phyloP scores from a whole-genome alignment of 2,329 filamentous ascomycete species.

The Alternaria solani region DNA sequence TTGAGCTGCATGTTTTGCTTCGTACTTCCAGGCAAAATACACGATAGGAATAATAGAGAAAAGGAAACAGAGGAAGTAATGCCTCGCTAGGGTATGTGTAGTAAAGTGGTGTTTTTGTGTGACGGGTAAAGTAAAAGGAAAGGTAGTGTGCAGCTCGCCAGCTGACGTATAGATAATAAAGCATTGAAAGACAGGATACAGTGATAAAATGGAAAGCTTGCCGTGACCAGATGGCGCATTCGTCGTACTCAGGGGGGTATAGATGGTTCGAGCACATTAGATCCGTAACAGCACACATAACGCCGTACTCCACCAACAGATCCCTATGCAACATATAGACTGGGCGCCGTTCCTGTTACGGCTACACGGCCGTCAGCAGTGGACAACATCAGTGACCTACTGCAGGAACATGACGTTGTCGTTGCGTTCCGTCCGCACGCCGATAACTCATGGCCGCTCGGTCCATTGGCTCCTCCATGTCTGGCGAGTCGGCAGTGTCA shows the following conservation, averaged over 20 bases:
- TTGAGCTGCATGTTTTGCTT: neutral
- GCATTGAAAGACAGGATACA: neutral
- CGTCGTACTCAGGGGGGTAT: constrained; percentile 29
- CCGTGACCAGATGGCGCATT: constrained; percentile 21
- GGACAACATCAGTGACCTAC: constrained; percentile 33
- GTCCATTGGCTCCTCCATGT: constrained; percentile 53
- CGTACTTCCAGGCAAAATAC: constrained; percentile 1
- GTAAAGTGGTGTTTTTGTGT: constrained; percentile 3
- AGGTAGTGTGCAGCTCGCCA: constrained; percentile 3
- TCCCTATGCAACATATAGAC: constrained; percentile 3
- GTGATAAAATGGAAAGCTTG: neutral
- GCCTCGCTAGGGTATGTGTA: constrained; percentile 7
- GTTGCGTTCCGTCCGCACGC: constrained; percentile 56
- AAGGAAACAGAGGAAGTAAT: neutral
- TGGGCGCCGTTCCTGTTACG: neutral
- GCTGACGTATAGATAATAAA: constrained; percentile 8
- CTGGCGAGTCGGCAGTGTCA: constrained; percentile 47
- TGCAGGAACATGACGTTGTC: constrained; percentile 48
- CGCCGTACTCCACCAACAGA: constrained; percentile 24
- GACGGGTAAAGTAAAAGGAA: constrained; percentile 3
- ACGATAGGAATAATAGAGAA: neutral
- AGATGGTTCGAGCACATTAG: constrained; percentile 25
- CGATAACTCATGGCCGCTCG: constrained; percentile 56
- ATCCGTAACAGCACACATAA: constrained; percentile 22
- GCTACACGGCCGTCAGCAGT: constrained; percentile 18